phyloP scores from a whole-genome alignment of 495 filamentous ascomycete genomes.

The Lasiosphaeris hirsuta region DNA sequence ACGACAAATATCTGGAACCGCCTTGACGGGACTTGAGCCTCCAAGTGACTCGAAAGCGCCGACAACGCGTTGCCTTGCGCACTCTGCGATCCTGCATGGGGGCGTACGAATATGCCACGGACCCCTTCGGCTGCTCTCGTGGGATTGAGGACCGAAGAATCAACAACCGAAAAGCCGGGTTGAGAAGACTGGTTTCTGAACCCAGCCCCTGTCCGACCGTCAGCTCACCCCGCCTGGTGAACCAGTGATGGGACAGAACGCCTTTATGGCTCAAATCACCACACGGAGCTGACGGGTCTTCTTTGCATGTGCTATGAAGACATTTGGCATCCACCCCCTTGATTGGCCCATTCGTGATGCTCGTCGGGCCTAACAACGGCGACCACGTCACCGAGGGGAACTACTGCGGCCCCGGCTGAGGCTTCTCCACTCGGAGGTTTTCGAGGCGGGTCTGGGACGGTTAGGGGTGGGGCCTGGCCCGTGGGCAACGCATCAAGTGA shows the following conservation, averaged over 20 bases:
- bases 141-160: neutral
- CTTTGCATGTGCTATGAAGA: neutral
- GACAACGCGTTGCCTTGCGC: neutral
- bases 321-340: neutral
- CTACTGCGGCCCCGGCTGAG: conserved; percentile 3
- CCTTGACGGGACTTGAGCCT: neutral
- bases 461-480: neutral
- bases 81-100: too few relatives aligned
- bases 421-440: conserved; percentile 15
- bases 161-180: neutral
- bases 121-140: neutral
- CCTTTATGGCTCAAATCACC: neutral
- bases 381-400: conserved; percentile 22
- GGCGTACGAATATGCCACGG: neutral
- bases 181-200: neutral
- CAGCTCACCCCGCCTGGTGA: conserved; percentile 6
- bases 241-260: conserved; percentile 13
- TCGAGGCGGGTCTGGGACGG: neutral
- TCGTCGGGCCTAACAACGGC: conserved; percentile 8
- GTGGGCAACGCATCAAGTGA: too few relatives aligned
- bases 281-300: neutral
- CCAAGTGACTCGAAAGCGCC: neutral
- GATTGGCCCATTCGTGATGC: conserved; percentile 7
- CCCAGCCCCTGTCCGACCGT: neutral
- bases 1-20: neutral